These are phyloP conservation scores for Epichloe typhina DNA, from an alignment of 2,329 filamentous ascomycete species.

Conservation along the genomic window DNA sequence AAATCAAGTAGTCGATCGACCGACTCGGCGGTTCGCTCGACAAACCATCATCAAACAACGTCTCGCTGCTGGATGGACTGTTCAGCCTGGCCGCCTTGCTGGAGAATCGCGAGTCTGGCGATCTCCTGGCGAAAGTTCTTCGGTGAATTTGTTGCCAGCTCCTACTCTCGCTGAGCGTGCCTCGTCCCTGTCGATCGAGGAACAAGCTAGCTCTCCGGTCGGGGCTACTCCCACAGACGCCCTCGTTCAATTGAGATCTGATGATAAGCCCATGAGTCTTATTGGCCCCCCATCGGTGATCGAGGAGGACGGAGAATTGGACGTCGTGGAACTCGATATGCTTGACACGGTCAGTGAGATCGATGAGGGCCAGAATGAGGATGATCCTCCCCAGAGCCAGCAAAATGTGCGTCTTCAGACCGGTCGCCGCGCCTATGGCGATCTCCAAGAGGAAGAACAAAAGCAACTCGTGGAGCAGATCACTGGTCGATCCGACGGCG, in stretches of 20 bases:
- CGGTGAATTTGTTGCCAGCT: neutral
- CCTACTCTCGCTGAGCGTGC: neutral
- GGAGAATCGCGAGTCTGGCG: neutral
- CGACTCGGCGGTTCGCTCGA: neutral
- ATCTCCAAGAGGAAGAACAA: neutral
- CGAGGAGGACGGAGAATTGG: neutral
- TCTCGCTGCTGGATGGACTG: neutral
- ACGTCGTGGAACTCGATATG: neutral
- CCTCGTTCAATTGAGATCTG: neutral
- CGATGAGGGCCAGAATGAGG: neutral
- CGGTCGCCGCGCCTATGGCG: neutral
- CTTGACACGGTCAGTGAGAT: neutral
- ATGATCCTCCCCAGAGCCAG: neutral
- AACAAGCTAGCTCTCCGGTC: neutral
- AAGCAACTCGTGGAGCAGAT: neutral
- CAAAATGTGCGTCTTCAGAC: neutral
- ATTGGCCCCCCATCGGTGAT: neutral
- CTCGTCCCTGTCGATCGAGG: neutral
- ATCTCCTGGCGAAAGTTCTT: neutral
- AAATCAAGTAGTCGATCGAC: neutral
- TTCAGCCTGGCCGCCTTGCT: neutral
- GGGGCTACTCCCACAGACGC: neutral
- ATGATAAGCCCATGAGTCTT: neutral
- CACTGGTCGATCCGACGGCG: neutral
- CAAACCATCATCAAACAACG: neutral